Percentiles rank a stretch among this genome's conserved stretches.
Evolutionary conservation across 805 yeast genomes (phyloP).

Genomic region (Zygotorulaspora florentina): DNA sequence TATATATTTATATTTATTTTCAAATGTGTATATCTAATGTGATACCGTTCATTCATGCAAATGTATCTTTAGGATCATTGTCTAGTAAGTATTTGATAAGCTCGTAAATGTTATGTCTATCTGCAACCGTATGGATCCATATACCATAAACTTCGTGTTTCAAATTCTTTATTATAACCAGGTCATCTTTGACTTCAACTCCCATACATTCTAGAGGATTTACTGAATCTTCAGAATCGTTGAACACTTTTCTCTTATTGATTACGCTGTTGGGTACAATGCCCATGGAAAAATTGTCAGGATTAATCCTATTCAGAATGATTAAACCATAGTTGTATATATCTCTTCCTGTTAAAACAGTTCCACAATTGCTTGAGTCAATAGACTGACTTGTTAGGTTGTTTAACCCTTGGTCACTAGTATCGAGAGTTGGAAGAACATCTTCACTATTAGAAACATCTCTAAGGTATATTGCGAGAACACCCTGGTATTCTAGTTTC

Average conservation of each 20-base stretch:
- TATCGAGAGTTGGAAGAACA: conserved; percentile 16
- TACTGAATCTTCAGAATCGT: conserved; percentile 22
- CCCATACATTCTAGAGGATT: conserved; percentile 47
- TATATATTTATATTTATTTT: not conserved
- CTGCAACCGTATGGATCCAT: conserved; percentile 70
- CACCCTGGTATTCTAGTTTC: conserved; percentile 66
- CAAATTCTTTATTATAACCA: conserved; percentile 64
- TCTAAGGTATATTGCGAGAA: conserved; percentile 60
- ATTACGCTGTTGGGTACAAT: conserved; percentile 53
- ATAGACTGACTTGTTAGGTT: conserved; percentile 10
- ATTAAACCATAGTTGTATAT: conserved; percentile 63
- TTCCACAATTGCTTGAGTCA: conserved; percentile 13
- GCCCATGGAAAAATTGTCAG: conserved; percentile 71
- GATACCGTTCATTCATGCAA: conserved; percentile 17
- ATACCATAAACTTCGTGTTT: conserved; percentile 70
- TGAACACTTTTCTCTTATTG: conserved; percentile 39
- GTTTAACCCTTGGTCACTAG: conserved; percentile 10
- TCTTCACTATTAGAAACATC: conserved; percentile 33
- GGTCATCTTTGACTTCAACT: conserved; percentile 63
- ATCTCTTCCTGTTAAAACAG: conserved; percentile 32
- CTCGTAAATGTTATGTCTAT: conserved; percentile 56
- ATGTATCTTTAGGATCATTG: conserved; percentile 34
- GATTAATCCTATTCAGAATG: conserved; percentile 60
- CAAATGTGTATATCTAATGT: not conserved
- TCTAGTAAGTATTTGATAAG: conserved; percentile 35